These are phyloP conservation scores for Xylaria sp. DNA, from an alignment of 2,329 filamentous ascomycete species.

Conservation along the genomic window DNA sequence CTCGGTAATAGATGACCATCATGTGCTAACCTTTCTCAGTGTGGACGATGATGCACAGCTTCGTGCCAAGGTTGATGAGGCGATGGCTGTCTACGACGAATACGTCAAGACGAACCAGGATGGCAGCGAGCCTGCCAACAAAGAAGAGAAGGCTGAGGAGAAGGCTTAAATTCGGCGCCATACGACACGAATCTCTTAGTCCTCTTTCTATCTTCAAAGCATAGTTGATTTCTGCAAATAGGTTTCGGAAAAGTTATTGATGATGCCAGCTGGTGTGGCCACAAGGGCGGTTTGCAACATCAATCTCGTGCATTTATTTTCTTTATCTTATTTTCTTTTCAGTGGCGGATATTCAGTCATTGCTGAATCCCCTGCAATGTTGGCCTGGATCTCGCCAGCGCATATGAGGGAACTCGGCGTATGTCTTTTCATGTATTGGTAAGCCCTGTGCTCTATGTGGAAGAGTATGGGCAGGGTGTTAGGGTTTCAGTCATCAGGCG, in stretches of 20 bases:
- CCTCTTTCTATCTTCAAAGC: conserved; percentile 33
- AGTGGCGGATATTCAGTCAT: conserved; percentile 34
- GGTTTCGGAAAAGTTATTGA: conserved; percentile 50
- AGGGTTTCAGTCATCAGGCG: conserved; percentile 49
- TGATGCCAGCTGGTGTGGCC: conserved; percentile 42
- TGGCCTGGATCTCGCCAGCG: conserved; percentile 38
- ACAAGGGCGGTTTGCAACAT: conserved; percentile 42
- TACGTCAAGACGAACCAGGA: conserved; percentile 90
- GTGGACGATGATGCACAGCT: conserved; percentile 91
- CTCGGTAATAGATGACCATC: background rate
- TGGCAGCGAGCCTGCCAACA: conserved; percentile 54
- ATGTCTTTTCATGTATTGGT: conserved; percentile 50
- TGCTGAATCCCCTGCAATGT: conserved; percentile 31
- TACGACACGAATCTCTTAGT: conserved; percentile 26
- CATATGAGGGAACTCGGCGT: conserved; percentile 40
- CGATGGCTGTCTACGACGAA: conserved; percentile 96
- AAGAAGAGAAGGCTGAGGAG: conserved; percentile 64
- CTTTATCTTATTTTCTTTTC: conserved; percentile 38
- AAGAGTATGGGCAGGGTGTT: conserved; percentile 44
- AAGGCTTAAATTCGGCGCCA: conserved; percentile 57
- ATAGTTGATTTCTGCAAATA: conserved; percentile 43
- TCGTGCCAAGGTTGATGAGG: conserved; percentile 96
- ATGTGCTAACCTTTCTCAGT: conserved; percentile 59
- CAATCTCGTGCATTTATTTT: conserved; percentile 49
- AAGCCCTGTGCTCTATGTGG: conserved; percentile 48